Evolutionary conservation across 2,329 filamentous ascomycete species (phyloP).

Genomic region (Microcyclospora tardicrescens): DNA sequence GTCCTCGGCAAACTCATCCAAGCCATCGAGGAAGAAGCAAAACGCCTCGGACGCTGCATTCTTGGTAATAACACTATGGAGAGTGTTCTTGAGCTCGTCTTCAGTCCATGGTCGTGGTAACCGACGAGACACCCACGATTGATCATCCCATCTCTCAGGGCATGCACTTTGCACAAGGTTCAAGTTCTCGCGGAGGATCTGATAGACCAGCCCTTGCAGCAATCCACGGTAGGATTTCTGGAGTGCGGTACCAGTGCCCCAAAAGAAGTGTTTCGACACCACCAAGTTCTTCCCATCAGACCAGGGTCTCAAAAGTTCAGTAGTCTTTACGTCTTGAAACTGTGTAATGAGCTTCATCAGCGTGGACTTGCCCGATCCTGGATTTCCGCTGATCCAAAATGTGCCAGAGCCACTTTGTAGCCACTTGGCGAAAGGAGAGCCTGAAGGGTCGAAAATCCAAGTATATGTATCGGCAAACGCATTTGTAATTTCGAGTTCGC

Average conservation of each 20-base stretch:
- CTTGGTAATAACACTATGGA: not conserved
- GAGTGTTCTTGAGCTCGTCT: not conserved
- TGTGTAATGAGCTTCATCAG: not conserved
- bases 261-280: not conserved
- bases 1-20: constrained; percentile 1
- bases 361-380: constrained; percentile 2
- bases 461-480: not conserved
- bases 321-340: not conserved
- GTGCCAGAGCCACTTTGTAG: not conserved
- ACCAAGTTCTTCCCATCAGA: not conserved
- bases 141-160: not conserved
- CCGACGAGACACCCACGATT: not conserved
- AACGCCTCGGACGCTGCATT: not conserved
- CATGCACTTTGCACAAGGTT: not conserved
- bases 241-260: not conserved
- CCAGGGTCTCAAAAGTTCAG: not conserved
- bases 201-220: not conserved
- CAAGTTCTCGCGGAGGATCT: not conserved
- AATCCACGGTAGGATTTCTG: not conserved
- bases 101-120: no score
- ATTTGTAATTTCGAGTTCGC: not conserved
- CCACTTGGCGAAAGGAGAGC: not conserved
- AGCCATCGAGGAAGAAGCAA: constrained; percentile 1
- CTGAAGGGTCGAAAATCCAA: constrained; percentile 1
- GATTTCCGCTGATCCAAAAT: constrained; percentile 1